Conservation (phyloP, 768 basidiomycete genomes). For the Russula abietina region DNA sequence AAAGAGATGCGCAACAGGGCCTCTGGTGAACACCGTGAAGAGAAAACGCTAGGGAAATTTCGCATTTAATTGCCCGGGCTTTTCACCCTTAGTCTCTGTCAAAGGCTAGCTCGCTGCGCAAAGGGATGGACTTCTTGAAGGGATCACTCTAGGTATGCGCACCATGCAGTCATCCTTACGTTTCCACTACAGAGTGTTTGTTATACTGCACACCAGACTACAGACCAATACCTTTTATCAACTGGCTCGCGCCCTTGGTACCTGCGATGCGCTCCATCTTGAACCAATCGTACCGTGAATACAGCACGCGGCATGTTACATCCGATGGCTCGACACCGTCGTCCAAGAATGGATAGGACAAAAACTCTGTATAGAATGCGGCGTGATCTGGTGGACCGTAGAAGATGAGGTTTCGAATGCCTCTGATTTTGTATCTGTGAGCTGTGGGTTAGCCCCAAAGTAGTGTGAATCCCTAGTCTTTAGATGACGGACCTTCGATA, state of each 20-base stretch:
- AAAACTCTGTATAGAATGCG: slow-evolving; percentile 84
- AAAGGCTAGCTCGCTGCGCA: no score
- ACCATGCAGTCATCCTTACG: neutral
- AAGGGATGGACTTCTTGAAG: slow-evolving; percentile 17
- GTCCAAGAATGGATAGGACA: slow-evolving; percentile 88
- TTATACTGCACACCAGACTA: slow-evolving; percentile 3
- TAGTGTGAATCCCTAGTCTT: neutral
- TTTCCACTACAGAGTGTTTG: neutral
- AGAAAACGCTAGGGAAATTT: neutral
- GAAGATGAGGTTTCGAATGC: slow-evolving; percentile 88
- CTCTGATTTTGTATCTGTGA: slow-evolving; percentile 81
- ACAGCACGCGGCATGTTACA: slow-evolving; percentile 74
- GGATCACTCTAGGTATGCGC: neutral
- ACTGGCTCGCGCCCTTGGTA: slow-evolving; percentile 32
- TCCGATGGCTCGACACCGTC: slow-evolving; percentile 83
- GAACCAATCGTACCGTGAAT: slow-evolving; percentile 87
- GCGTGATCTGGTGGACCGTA: slow-evolving; percentile 89
- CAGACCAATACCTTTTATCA: slow-evolving; percentile 24
- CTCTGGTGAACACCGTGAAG: neutral
- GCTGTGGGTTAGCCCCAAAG: slow-evolving; percentile 11
- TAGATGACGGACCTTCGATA: slow-evolving; percentile 60
- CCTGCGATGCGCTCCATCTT: slow-evolving; percentile 80
- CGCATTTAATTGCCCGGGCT: no score
- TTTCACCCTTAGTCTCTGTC: no score
- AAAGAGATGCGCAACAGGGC: slow-evolving; percentile 80